phyloP scores from a whole-genome alignment of 805 yeast genomes.

The Helenozyma baotianmanensis region DNA sequence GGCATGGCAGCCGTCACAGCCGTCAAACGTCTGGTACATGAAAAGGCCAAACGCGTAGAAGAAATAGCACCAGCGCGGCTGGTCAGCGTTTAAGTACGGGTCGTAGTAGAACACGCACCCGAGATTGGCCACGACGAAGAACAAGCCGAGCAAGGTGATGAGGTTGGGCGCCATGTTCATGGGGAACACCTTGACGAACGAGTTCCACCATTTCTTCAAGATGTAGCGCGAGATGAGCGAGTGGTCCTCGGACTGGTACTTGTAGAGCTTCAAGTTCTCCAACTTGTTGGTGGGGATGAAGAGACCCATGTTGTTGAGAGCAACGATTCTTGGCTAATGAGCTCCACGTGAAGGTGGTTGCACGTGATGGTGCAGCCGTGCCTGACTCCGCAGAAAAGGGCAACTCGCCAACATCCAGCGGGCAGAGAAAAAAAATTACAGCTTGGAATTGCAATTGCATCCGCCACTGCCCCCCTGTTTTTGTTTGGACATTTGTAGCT shows the following conservation, averaged over 20 bases:
- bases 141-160: conserved; percentile 75
- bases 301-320: conserved; percentile 52
- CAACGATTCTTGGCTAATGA: neutral
- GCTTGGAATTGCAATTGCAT: too few relatives aligned
- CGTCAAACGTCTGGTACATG: conserved; percentile 92
- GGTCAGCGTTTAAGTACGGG: conserved; percentile 53
- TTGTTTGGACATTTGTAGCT: too few relatives aligned
- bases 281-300: conserved; percentile 54
- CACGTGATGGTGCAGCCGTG: neutral
- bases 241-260: conserved; percentile 74
- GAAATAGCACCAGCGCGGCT: conserved; percentile 75
- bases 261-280: conserved; percentile 52
- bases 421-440: too few relatives aligned
- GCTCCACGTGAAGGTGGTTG: neutral
- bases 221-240: conserved; percentile 71
- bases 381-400: too few relatives aligned
- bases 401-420: too few relatives aligned
- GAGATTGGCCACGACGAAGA: conserved; percentile 64
- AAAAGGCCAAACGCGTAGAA: conserved; percentile 79
- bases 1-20: conserved; percentile 94
- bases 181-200: conserved; percentile 73
- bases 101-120: conserved; percentile 65
- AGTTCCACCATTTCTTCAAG: conserved; percentile 77
- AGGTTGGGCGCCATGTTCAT: conserved; percentile 88
- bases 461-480: too few relatives aligned